These are phyloP conservation scores for Telfairia occidentalis DNA, from an alignment of 331 rosid species.

Conservation along the genomic window DNA sequence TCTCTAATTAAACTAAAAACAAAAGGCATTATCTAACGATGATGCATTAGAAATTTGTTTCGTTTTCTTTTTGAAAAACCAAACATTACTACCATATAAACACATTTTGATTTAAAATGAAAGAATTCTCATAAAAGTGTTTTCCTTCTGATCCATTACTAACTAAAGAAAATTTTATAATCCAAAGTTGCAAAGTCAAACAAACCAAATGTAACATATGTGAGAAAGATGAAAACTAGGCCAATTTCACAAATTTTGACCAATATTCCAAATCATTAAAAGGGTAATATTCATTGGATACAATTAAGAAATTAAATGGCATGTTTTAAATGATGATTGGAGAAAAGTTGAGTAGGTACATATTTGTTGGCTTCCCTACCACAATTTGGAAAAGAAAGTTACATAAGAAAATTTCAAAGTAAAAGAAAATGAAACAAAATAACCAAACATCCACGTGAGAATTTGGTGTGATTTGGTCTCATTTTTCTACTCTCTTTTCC, in stretches of 20 bases:
- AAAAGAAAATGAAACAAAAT: background rate
- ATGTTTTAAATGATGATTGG: background rate
- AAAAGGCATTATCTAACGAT: background rate
- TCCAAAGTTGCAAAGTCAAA: background rate
- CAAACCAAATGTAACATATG: background rate
- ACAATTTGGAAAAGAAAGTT: background rate
- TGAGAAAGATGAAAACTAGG: background rate
- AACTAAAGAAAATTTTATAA: background rate
- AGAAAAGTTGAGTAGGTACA: background rate
- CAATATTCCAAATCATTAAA: background rate
- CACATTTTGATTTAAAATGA: background rate
- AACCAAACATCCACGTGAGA: background rate
- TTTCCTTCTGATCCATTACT: background rate
- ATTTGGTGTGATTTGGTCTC: background rate
- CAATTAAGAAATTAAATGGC: background rate
- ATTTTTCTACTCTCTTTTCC: background rate
- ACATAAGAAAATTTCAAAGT: background rate
- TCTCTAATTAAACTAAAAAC: background rate
- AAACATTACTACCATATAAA: background rate
- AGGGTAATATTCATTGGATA: background rate
- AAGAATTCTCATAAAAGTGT: background rate
- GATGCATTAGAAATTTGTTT: background rate
- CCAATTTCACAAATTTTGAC: background rate
- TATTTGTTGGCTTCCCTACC: background rate
- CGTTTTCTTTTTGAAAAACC: no score